Base-by-base conservation (phyloP, 148 eudicot genomes). In the Cornus florida region DNA sequence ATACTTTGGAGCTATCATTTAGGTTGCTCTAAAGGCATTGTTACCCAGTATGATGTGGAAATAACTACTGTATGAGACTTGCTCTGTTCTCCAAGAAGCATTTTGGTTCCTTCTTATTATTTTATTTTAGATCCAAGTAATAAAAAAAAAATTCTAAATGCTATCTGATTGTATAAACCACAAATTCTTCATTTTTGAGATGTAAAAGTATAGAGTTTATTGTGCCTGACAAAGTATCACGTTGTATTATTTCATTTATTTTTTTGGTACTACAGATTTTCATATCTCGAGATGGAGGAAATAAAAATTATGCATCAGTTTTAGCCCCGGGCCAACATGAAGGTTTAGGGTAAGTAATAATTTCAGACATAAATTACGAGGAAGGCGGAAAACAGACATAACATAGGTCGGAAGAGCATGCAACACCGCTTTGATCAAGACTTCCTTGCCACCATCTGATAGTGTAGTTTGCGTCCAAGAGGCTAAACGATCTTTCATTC, bases 321-420 rank as follows among this genome's bases (percentile, higher is more conserved):
- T 85, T 96, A 88, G 88, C 99, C 50, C 99, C 99, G 19, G 99
- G 99, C 75, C 89, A 86, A 72, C 99, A 93, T 81, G 98, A 92
- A 85, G 94, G 92, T 12, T 74, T 94, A 83, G 90, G 95, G 99
- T 96, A 89, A 86, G 94, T 70, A 65, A 35, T n/a, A n/a, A n/a
- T n/a, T n/a, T n/a, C n/a, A n/a, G n/a, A n/a, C n/a, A n/a, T n/a
- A n/a, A n/a, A n/a, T n/a, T n/a, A n/a, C n/a, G n/a, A n/a, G n/a
- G n/a, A n/a, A n/a, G n/a, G n/a, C n/a, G n/a, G n/a, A n/a, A n/a
- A n/a, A n/a, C n/a, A n/a, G n/a, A n/a, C n/a, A n/a, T n/a, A n/a
- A n/a, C n/a, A n/a, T n/a, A n/a, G n/a, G n/a, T n/a, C n/a, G n/a
- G n/a, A n/a, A n/a, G n/a, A n/a, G n/a, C n/a, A n/a, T n/a, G n/a